Evolutionary conservation across 2,329 filamentous ascomycete genomes (phyloP), one percentile per base, ranked within the genome.

Genomic region (Fusarium cyanostomum): DNA sequence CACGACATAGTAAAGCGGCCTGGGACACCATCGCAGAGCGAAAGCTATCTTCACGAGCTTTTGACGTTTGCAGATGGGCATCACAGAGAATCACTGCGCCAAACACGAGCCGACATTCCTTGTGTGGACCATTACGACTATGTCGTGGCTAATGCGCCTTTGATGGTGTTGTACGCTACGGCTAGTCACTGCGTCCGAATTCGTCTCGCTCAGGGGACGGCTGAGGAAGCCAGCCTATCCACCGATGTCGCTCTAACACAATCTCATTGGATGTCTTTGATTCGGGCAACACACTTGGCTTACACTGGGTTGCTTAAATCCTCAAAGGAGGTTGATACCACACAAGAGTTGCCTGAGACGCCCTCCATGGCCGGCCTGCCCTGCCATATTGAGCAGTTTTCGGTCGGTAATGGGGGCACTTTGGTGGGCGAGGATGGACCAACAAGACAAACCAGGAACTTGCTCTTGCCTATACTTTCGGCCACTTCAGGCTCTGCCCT

Each of bases 121-220:
- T 64, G 69, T 2, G 54, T 66, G 4, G 67, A 72, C 11, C 66
- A 71, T 1, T 79, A 78, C 15, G 64, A 62, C 2, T 58, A 58
- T 4, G 62, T 70, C 4, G 35, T 70, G 2, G 61, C 66, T 0
- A 67, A 79, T 46, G 77, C 78, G 0, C 74, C 78, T 1, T 58
- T 81, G 9, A 80, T 81, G 78, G 77, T 77, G 4, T 69, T 80
- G 21, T 80, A 79, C 15, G 76, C 72, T 0, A 77, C 74, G 0
- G 76, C 73, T 0, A 79, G 72, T 33, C 78, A 80, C 33, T 70
- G 64, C 11, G 64, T 76, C 8, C 73, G 78, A 2, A 75, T 80
- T 3, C 70, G 70, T 16, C 60, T 80, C 5, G 65, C 72, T 1
- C 65, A 68, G 15, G 62, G 60, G 3, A 68, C 77, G 3, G 73